Evolutionary conservation across 2,329 filamentous ascomycete genomes (phyloP), one percentile per base, ranked within the genome.

Genomic region (Fusarium ramigenum): DNA sequence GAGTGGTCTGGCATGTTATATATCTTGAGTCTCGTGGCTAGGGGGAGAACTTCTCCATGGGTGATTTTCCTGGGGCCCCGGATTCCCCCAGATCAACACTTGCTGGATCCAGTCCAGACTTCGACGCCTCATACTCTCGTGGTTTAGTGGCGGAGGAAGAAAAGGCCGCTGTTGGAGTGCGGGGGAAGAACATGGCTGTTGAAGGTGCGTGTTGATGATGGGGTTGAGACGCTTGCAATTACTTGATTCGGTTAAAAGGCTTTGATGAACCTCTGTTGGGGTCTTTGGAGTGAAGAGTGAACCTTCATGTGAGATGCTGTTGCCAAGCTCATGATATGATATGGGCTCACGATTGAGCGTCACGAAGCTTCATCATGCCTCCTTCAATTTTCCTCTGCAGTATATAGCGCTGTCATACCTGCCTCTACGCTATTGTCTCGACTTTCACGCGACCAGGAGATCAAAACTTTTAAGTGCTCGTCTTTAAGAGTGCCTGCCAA

Each of bases 111-210:
- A 42, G 28, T 23, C 60, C 28, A 39, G 65, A 37, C 50, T 34
- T 60, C 28, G 32, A 58, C 34, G 58, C 36, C n/a, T 40, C 19
- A 60, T 63, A 47, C 34, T 28, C 50, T 28, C 34, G 14, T n/a
- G 10, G 16, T 39, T 52, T 73, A 69, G 63, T 54, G 56, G 19
- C 72, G 70, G 70, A 73, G 49, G 40, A 70, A 47, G 43, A 74
- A 74, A 68, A 36, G 19, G 4, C 70, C 70, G 18, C 64, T 25
- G 43, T 28, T 40, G 12, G 25, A 28, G 28, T 44, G 59, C 15
- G 42, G 60, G n/a, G 53, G 19, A 10, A 6, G 5, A 9, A 4
- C 23, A 12, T 39, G 14, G 50, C 23, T 21, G 12, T 5, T n/a
- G 30, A 39, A 16, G 37, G 7, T 12, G 18, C 23, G 23, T 44